Percentiles rank a stretch among this genome's conserved stretches.
Conservation (phyloP, 163 green algal genomes). For the Chlamydomonas reinhardtii region DNA sequence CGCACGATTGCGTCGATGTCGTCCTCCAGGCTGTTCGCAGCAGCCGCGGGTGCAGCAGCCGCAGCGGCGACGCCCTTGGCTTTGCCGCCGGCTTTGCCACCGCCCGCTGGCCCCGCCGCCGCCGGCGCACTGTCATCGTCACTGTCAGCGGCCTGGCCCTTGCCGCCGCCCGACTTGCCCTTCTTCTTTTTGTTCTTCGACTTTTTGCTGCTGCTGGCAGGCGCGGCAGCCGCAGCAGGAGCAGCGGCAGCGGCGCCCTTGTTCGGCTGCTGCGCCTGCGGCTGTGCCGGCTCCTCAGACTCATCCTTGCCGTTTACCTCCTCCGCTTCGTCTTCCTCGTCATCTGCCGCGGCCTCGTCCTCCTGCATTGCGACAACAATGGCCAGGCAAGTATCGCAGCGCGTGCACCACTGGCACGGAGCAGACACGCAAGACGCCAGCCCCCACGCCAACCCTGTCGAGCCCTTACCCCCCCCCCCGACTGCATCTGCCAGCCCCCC, state of each 20-base stretch:
- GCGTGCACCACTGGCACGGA: too few relatives aligned
- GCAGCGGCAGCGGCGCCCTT: background rate
- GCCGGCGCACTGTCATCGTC: background rate
- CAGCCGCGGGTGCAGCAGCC: background rate
- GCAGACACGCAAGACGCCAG: too few relatives aligned
- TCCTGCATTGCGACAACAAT: background rate
- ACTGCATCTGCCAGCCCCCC: too few relatives aligned
- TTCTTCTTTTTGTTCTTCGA: conserved; percentile 59
- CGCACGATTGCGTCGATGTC: conserved; percentile 66
- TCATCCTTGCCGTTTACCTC: conserved; percentile 13
- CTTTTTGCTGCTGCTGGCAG: conserved; percentile 17
- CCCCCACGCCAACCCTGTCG: too few relatives aligned
- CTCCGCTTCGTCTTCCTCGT: background rate
- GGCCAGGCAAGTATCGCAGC: too few relatives aligned
- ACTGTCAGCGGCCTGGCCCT: background rate
- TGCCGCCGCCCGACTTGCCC: background rate
- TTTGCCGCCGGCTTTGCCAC: background rate
- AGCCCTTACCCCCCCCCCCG: too few relatives aligned
- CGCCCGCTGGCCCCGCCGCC: background rate
- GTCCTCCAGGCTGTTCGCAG: conserved; percentile 7
- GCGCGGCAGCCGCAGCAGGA: background rate
- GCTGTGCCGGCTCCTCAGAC: background rate
- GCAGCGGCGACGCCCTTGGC: background rate
- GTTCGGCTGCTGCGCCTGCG: conserved; percentile 4
- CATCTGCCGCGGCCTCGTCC: background rate